Conservation (phyloP, 2,329 filamentous ascomycete species). For the Macrophomina phaseolina region DNA sequence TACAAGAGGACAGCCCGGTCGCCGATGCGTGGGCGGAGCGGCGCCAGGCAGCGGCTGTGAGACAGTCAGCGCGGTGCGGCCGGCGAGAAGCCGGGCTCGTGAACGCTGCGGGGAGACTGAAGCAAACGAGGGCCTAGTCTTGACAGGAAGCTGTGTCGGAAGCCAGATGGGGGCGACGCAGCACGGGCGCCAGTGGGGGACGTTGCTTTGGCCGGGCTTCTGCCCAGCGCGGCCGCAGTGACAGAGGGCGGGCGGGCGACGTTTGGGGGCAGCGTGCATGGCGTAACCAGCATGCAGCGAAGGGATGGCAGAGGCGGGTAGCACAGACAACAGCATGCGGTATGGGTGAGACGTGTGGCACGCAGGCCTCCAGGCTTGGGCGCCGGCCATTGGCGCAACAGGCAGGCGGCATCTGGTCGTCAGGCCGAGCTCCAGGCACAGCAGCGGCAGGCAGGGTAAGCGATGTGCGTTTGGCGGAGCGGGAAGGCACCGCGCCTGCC, state of each 20-base stretch:
- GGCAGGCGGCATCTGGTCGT: too few species aligned
- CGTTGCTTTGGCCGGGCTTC: not conserved
- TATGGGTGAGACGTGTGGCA: conserved; percentile 6
- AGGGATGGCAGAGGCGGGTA: not conserved
- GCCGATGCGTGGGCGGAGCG: not conserved
- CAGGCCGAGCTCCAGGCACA: too few species aligned
- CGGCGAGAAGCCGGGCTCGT: not conserved
- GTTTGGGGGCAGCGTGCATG: not conserved
- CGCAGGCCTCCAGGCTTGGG: not conserved
- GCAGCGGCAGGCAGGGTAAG: not conserved
- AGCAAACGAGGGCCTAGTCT: not conserved
- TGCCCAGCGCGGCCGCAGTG: not conserved
- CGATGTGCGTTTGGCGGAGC: not conserved
- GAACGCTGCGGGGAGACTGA: not conserved
- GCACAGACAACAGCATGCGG: not conserved
- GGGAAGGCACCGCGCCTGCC: not conserved
- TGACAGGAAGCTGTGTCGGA: not conserved
- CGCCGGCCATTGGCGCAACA: too few species aligned
- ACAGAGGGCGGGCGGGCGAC: not conserved
- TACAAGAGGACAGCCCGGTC: not conserved
- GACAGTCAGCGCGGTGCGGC: not conserved
- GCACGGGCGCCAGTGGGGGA: not conserved
- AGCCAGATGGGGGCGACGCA: not conserved
- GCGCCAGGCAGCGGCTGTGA: not conserved
- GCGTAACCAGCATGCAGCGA: not conserved